Conservation (phyloP, 768 basidiomycete genomes). For the Cyclocybe aegerita region DNA sequence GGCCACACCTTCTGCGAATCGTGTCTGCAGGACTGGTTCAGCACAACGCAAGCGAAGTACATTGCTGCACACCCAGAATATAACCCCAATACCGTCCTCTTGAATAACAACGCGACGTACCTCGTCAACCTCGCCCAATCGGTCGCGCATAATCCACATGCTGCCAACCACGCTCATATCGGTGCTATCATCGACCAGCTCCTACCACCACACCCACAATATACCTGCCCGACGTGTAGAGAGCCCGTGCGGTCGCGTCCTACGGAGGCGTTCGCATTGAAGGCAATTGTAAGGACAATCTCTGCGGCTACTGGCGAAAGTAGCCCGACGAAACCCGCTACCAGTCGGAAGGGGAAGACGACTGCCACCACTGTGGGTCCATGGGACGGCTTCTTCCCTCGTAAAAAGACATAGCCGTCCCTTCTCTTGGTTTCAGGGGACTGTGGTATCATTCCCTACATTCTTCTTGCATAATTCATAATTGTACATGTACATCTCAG, state of each 20-base stretch:
- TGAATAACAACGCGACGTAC: background rate
- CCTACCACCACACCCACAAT: constrained; percentile 44
- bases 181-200: constrained; percentile 23
- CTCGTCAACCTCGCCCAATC: constrained; percentile 8
- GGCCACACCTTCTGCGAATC: constrained; percentile 69
- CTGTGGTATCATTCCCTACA: background rate
- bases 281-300: constrained; percentile 52
- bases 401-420: constrained; percentile 11
- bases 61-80: constrained; percentile 46
- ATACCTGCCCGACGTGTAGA: constrained; percentile 71
- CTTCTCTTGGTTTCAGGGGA: constrained; percentile 4
- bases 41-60: constrained; percentile 48
- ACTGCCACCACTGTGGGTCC: constrained; percentile 20
- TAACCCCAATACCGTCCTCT: constrained; percentile 26
- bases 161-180: constrained; percentile 25
- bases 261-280: constrained; percentile 60
- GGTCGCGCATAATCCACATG: constrained; percentile 21
- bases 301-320: constrained; percentile 47
- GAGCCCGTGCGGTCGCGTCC: constrained; percentile 47
- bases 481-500: background rate
- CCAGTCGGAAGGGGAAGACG: constrained; percentile 21
- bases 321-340: constrained; percentile 34
- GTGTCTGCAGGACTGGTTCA: constrained; percentile 60
- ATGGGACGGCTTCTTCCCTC: constrained; percentile 51
- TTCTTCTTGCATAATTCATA: background rate